A percentile compares a stretch with the other conserved stretches of the same genome.
phyloP scores from a whole-genome alignment of 495 filamentous ascomycete species.

The Xylaria grammica region DNA sequence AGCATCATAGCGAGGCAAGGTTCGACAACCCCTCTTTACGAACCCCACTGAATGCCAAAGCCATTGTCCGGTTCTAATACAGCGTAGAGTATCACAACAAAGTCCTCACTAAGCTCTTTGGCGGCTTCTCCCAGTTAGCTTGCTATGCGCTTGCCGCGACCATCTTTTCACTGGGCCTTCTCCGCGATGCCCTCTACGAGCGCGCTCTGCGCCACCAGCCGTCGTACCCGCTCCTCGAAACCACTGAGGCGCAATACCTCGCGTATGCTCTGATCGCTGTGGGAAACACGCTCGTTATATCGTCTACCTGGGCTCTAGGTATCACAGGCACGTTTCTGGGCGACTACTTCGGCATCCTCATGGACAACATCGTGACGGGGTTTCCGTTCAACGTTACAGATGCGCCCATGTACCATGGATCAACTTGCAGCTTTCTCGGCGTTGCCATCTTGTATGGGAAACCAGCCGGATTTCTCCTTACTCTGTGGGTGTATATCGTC shows the following conservation, averaged over 20 bases:
- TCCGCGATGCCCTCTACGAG: slow-evolving; percentile 81
- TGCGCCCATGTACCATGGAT: slow-evolving; percentile 97
- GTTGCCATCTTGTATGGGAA: slow-evolving; percentile 87
- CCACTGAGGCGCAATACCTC: slow-evolving; percentile 54
- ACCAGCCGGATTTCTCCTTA: slow-evolving; percentile 83
- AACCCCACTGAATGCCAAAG: slow-evolving; percentile 3
- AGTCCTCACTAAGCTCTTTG: slow-evolving; percentile 84
- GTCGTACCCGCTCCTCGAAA: slow-evolving; percentile 65
- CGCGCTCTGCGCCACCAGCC: slow-evolving; percentile 80
- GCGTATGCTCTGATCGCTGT: slow-evolving; percentile 71
- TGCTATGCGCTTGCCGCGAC: slow-evolving; percentile 88
- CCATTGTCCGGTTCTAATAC: background rate
- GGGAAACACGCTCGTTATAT: slow-evolving; percentile 86
- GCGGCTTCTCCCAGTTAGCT: slow-evolving; percentile 75
- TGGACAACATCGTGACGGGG: slow-evolving; percentile 89
- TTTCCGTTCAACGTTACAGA: slow-evolving; percentile 95
- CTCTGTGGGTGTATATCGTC: slow-evolving; percentile 72
- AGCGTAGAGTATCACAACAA: slow-evolving; percentile 84
- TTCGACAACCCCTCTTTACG: slow-evolving; percentile 37
- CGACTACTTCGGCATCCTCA: slow-evolving; percentile 97
- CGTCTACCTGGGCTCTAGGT: slow-evolving; percentile 89
- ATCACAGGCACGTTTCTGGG: slow-evolving; percentile 96
- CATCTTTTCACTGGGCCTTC: slow-evolving; percentile 89
- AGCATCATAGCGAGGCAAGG: slow-evolving; percentile 73
- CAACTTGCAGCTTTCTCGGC: slow-evolving; percentile 88